phyloP scores from a whole-genome alignment of 805 yeast genomes.

The Candida multigemmis region DNA sequence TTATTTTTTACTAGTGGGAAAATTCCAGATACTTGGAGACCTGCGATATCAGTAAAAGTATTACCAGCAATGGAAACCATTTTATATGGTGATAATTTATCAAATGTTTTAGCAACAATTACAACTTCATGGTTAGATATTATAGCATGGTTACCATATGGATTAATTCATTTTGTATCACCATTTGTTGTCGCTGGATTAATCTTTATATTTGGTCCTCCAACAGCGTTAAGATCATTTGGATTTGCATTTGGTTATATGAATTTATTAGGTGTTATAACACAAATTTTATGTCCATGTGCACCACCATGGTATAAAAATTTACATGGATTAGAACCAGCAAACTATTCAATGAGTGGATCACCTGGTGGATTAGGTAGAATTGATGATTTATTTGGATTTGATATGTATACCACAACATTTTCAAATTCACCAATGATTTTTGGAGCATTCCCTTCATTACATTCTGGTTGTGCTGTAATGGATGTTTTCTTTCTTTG shows the following conservation, averaged over 20 bases:
- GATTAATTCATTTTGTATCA: slow-evolving; percentile 79
- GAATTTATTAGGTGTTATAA: slow-evolving; percentile 79
- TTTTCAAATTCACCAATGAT: slow-evolving; percentile 85
- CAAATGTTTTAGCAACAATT: slow-evolving; percentile 71
- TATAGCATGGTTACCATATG: slow-evolving; percentile 95
- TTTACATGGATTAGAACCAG: slow-evolving; percentile 78
- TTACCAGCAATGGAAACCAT: slow-evolving; percentile 90
- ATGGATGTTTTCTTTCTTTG: slow-evolving; percentile 85
- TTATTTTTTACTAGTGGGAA: slow-evolving; percentile 70
- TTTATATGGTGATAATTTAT: slow-evolving; percentile 82
- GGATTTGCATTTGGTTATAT: slow-evolving; percentile 93
- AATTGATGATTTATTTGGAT: slow-evolving; percentile 69
- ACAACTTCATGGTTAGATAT: slow-evolving; percentile 61
- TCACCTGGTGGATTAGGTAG: slow-evolving; percentile 93
- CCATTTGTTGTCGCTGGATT: slow-evolving; percentile 81
- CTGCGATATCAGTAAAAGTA: slow-evolving; percentile 82
- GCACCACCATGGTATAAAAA: slow-evolving; percentile 98
- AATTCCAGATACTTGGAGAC: slow-evolving; percentile 68
- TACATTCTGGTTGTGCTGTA: slow-evolving; percentile 91
- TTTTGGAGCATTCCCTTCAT: slow-evolving; percentile 81
- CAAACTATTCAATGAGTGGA: slow-evolving; percentile 85
- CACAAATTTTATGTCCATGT: slow-evolving; percentile 79
- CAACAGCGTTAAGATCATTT: slow-evolving; percentile 71
- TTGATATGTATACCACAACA: slow-evolving; percentile 75
- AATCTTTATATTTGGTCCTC: slow-evolving; percentile 85